These are phyloP conservation scores for Pseudognaphalium luteoalbum DNA, from an alignment of 129 eudicot species.

Conservation along the genomic window DNA sequence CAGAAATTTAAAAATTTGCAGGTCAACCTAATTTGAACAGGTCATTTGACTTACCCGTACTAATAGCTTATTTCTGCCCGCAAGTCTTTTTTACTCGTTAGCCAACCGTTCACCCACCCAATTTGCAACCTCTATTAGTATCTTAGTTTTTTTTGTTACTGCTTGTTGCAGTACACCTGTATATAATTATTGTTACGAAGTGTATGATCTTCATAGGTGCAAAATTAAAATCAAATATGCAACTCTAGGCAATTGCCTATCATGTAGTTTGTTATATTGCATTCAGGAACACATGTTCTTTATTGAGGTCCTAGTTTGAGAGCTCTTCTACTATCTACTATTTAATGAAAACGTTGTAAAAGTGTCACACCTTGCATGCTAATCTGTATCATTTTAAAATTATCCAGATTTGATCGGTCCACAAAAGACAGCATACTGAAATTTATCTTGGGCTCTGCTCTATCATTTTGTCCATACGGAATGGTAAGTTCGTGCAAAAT, in stretches of 20 bases:
- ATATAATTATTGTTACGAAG: not conserved
- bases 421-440: conserved; percentile 49
- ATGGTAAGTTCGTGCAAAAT: conserved; percentile 48
- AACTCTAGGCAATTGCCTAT: not conserved
- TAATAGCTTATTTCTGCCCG: not conserved
- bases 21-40: not conserved
- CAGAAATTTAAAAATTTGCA: not conserved
- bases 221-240: not conserved
- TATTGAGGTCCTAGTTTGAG: not conserved
- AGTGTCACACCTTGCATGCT: not conserved
- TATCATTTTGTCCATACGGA: conserved; percentile 55
- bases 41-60: not conserved
- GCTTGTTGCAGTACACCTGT: not conserved
- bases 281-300: not conserved
- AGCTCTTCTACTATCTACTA: not conserved
- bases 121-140: not conserved
- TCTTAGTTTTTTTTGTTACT: conserved; percentile 3
- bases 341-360: conserved; percentile 6
- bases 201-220: not conserved
- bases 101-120: not conserved
- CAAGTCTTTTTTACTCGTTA: not conserved
- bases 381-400: conserved; percentile 11
- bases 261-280: not conserved
- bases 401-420: conserved; percentile 64
- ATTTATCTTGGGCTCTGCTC: conserved; percentile 56